A percentile compares a stretch with the other conserved stretches of the same genome.
Conservation (phyloP, 2,329 filamentous ascomycete genomes). For the Hymenoscyphus infarciens region DNA sequence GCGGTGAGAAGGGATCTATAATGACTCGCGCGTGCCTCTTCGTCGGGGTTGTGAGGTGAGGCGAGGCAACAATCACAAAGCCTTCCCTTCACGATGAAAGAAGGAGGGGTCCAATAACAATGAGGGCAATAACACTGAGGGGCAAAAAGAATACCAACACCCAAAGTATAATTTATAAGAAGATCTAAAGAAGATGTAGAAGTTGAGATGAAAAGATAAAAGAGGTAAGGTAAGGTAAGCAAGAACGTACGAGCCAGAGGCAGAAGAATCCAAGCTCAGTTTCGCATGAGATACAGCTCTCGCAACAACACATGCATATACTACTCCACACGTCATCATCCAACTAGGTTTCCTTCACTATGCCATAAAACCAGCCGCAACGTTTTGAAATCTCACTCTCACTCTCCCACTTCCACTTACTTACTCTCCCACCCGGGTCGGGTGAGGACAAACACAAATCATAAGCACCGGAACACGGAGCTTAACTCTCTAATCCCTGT, state of each 20-base stretch:
- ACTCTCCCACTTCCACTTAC: neutral
- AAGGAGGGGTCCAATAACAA: neutral
- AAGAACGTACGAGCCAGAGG: neutral
- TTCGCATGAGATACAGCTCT: neutral
- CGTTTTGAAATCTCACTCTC: neutral
- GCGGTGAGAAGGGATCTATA: constrained; percentile 2
- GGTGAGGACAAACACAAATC: neutral
- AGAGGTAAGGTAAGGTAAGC: neutral
- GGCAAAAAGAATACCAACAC: neutral
- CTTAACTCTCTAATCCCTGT: neutral
- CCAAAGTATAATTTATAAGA: neutral
- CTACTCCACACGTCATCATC: neutral
- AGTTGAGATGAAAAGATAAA: neutral
- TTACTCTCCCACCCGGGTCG: neutral
- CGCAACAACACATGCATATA: neutral
- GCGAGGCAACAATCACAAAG: constrained; percentile 1
- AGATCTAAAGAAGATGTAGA: neutral
- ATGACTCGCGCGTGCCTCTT: neutral
- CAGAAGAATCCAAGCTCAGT: neutral
- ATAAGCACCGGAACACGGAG: no score
- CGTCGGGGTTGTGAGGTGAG: neutral
- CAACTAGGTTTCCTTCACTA: neutral
- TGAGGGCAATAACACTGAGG: neutral
- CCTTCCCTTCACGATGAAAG: neutral
- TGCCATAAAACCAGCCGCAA: no score